Evolutionary conservation across 139 green algal species (phyloP).

Genomic region (Axilococcus clingmanii): DNA sequence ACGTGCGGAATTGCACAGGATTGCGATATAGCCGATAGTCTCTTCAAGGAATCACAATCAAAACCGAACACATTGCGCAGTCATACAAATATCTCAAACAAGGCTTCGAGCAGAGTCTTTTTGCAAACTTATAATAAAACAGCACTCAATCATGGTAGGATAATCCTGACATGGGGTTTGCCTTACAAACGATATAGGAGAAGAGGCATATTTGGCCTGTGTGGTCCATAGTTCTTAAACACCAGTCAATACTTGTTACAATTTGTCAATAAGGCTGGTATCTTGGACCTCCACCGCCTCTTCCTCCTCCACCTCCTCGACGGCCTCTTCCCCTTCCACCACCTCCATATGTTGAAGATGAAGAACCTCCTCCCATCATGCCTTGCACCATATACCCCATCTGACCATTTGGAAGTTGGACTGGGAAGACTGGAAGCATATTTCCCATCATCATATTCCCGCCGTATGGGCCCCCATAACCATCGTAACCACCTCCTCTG

Average conservation of each 20-base stretch:
- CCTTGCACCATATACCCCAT: constrained; percentile 31
- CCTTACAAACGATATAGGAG: too few relatives aligned
- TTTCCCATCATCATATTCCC: constrained; percentile 12
- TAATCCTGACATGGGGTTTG: too few relatives aligned
- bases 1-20: too few relatives aligned
- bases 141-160: too few relatives aligned
- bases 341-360: neutral
- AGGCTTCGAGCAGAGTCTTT: too few relatives aligned
- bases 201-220: too few relatives aligned
- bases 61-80: too few relatives aligned
- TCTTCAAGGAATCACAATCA: too few relatives aligned
- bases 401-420: constrained; percentile 46
- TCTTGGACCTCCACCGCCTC: constrained; percentile 11
- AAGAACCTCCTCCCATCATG: neutral
- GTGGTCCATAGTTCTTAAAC: too few relatives aligned
- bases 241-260: neutral
- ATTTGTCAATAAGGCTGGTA: constrained; percentile 26
- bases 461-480: constrained; percentile 11
- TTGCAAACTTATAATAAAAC: too few relatives aligned
- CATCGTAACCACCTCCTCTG: constrained; percentile 5
- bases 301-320: constrained; percentile 6
- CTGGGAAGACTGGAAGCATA: constrained; percentile 32
- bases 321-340: constrained; percentile 4
- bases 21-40: too few relatives aligned
- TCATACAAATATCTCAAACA: too few relatives aligned